phyloP scores from a whole-genome alignment of 1,284 basidiomycete genomes.

The Tylopilus sp. region DNA sequence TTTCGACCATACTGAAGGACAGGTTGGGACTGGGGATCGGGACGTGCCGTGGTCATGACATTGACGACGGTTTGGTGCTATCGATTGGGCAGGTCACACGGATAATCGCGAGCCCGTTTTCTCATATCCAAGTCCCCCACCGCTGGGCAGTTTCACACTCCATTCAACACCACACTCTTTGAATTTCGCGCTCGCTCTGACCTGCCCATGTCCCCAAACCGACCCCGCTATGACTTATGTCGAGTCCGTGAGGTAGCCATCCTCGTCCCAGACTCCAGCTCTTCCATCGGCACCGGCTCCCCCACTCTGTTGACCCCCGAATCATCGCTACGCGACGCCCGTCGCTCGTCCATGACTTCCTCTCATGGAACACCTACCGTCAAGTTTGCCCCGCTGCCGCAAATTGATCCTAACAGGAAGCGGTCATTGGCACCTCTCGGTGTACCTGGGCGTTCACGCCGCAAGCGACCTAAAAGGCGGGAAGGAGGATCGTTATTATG shows the following conservation, averaged over 20 bases:
- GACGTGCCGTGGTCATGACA: conserved; percentile 54
- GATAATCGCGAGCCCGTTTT: no score
- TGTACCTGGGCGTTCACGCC: conserved; percentile 53
- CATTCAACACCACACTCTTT: conserved; percentile 29
- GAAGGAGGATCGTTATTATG: conserved; percentile 25
- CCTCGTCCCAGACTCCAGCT: conserved; percentile 16
- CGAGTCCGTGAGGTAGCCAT: conserved; percentile 15
- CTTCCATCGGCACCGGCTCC: conserved; percentile 17
- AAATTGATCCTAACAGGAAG: conserved; percentile 51
- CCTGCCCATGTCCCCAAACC: conserved; percentile 15
- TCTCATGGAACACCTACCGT: conserved; percentile 36
- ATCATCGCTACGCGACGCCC: conserved; percentile 9
- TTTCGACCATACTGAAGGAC: conserved; percentile 53
- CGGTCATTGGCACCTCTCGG: conserved; percentile 57
- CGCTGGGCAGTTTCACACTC: conserved; percentile 18
- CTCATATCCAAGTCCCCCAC: no score
- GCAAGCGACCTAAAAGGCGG: conserved; percentile 21
- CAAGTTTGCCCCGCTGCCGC: conserved; percentile 64
- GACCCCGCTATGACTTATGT: conserved; percentile 12
- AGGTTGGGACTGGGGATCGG: conserved; percentile 48
- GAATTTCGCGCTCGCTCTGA: not conserved
- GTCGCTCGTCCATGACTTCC: conserved; percentile 15
- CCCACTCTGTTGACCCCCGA: conserved; percentile 14
- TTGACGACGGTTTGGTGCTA: not conserved
- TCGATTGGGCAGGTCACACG: conserved; percentile 8